Evolutionary conservation across 2,329 filamentous ascomycete genomes (phyloP), one percentile per base, ranked within the genome.

Genomic region (Verticillium tricorpus): DNA sequence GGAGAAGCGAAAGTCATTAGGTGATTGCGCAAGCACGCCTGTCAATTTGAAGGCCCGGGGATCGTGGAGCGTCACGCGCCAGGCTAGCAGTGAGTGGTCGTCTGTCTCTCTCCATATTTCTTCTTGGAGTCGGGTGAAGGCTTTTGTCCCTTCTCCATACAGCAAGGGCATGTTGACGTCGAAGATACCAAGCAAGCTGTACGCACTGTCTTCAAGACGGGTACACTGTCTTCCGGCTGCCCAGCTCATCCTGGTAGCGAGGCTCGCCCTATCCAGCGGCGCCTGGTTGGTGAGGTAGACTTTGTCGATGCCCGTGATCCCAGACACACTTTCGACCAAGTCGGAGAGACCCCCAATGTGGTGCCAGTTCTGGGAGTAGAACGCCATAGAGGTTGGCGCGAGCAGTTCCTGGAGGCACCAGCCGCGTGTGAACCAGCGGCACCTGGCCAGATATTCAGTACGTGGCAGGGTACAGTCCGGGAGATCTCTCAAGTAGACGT

Each of bases 391-490:
- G 1, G 12, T 19, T 1, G 73, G 73, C 0, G 74, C 89, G 7
- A 92, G 79, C 0, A 89, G 87, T 73, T 91, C 86, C 70, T 89
- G 89, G 65, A 89, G 76, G 0, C 87, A 90, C 69, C 86, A 84
- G 22, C 74, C 73, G 84, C 82, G 65, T 0, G 67, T 71, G 59
- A 76, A 76, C 73, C 74, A 76, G 8, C 70, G 63, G 54, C 60
- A 52, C n/a, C 40, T 19, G 6, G 50, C 57, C 25, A 25, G 25
- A 25, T 25, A 25, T 25, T 5, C 25, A 25, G 25, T 25, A 3
- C 25, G 3, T 25, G 25, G 5, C 50, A 14, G 58, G 52, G 22
- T 62, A 52, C 25, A 6, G 61, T 74, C 73, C 1, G 70, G 67
- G 37, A 66, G 69, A 55, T 72, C 70, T 6, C 64, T 62, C 14